A percentile compares a stretch with the other conserved stretches of the same genome.
phyloP scores from a whole-genome alignment of 164 flowering plant genomes.

The Sedum album region DNA sequence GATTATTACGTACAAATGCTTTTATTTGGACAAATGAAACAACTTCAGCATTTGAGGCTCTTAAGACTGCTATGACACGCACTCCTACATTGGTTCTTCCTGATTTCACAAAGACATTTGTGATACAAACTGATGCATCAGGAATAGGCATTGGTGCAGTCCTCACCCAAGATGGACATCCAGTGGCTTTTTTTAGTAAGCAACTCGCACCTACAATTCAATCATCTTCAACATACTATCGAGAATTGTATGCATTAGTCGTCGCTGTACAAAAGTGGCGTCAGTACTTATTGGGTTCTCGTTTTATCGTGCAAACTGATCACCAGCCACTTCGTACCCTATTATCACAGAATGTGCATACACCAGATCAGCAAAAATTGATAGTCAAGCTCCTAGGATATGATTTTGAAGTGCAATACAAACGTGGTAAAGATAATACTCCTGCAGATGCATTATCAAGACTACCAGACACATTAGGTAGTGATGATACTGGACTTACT shows the following conservation, averaged over 20 bases:
- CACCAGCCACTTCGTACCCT: no score
- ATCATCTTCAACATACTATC: neutral
- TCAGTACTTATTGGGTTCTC: conserved; percentile 4
- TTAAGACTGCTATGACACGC: neutral
- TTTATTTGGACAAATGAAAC: conserved; percentile 3
- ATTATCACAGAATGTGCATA: no score
- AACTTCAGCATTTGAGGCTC: neutral
- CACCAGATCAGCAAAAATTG: no score
- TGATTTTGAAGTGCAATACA: neutral
- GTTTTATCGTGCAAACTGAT: no score
- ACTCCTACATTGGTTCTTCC: neutral
- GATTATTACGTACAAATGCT: neutral
- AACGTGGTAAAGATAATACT: neutral
- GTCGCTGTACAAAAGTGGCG: conserved; percentile 2
- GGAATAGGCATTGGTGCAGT: conserved; percentile 7
- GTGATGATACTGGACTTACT: no score
- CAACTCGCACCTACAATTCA: neutral
- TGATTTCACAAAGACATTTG: neutral
- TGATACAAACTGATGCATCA: conserved; percentile 9
- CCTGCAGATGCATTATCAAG: neutral
- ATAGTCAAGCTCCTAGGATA: no score
- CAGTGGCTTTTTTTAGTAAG: conserved; percentile 9
- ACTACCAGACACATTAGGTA: no score
- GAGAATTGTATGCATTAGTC: conserved; percentile 6
- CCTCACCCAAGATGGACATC: neutral